These are phyloP conservation scores for Claviceps quebecensis DNA, from an alignment of 2,329 filamentous ascomycete genomes.

Conservation along the genomic window DNA sequence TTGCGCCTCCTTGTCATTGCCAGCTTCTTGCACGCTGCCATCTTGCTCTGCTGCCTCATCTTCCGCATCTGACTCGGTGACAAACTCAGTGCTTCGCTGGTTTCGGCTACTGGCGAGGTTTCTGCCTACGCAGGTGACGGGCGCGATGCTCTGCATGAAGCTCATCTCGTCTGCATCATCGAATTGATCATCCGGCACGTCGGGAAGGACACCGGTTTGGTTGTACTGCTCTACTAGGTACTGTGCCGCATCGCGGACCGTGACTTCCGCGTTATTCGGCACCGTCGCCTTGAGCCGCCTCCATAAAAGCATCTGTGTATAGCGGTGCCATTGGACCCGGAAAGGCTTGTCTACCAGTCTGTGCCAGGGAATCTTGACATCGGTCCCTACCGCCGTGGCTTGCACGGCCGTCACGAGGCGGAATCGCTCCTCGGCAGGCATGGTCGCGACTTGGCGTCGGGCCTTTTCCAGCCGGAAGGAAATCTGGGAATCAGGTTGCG, in stretches of 20 bases:
- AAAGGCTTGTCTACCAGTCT: slow-evolving; percentile 27
- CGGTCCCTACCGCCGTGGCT: slow-evolving; percentile 23
- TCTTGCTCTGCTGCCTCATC: slow-evolving; percentile 7
- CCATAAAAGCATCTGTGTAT: slow-evolving; percentile 26
- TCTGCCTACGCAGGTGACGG: not conserved
- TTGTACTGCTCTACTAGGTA: slow-evolving; percentile 22
- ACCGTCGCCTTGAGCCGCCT: slow-evolving; percentile 22
- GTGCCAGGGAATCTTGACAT: slow-evolving; percentile 36
- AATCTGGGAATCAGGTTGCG: slow-evolving; percentile 18
- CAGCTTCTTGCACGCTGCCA: slow-evolving; percentile 6
- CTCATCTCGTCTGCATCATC: slow-evolving; percentile 20
- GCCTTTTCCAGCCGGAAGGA: slow-evolving; percentile 31
- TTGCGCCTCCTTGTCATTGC: not conserved
- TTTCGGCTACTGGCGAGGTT: not conserved
- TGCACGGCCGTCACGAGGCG: slow-evolving; percentile 29
- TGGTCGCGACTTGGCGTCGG: slow-evolving; percentile 25
- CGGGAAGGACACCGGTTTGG: slow-evolving; percentile 19
- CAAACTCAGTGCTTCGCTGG: slow-evolving; percentile 15
- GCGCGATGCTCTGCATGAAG: slow-evolving; percentile 13
- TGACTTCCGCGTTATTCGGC: slow-evolving; percentile 17
- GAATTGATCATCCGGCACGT: slow-evolving; percentile 16
- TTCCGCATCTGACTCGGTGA: slow-evolving; percentile 18
- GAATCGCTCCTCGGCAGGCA: slow-evolving; percentile 31
- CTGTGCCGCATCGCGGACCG: slow-evolving; percentile 21
- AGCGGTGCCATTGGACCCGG: slow-evolving; percentile 23